phyloP scores from a whole-genome alignment of 192 early-diverging fungal genomes.

The Gonapodya prolifera region DNA sequence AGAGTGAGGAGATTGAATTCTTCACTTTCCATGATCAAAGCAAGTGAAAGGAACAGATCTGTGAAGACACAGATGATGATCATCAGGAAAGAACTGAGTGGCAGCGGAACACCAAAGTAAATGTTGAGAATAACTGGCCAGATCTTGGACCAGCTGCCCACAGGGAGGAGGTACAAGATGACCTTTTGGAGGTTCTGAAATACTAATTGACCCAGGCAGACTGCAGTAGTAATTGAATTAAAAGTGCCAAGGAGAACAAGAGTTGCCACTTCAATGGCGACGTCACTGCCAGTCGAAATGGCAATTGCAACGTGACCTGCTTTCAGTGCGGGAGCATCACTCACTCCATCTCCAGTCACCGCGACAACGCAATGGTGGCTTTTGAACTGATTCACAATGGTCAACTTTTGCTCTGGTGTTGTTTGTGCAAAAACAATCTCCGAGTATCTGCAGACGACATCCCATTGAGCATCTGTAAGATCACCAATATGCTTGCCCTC shows the following conservation, averaged over 20 bases:
- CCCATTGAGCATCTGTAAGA: conserved; percentile 39
- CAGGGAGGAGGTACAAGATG: conserved; percentile 32
- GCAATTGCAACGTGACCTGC: conserved; percentile 78
- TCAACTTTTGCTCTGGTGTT: conserved; percentile 74
- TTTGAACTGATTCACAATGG: conserved; percentile 42
- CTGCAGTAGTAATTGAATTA: conserved; percentile 52
- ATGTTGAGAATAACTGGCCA: conserved; percentile 63
- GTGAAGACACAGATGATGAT: conserved; percentile 27
- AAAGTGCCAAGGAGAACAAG: conserved; percentile 40
- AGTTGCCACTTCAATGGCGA: conserved; percentile 37
- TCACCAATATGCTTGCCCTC: background rate
- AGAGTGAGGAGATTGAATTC: conserved; percentile 59
- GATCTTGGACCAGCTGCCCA: conserved; percentile 52
- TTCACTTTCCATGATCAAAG: conserved; percentile 62
- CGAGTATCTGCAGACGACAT: conserved; percentile 42
- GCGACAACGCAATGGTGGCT: conserved; percentile 47
- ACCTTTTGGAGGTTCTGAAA: conserved; percentile 78
- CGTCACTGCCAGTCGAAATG: conserved; percentile 70
- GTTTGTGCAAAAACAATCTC: conserved; percentile 82
- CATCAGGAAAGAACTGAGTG: conserved; percentile 20
- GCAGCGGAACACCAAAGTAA: conserved; percentile 66
- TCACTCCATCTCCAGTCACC: conserved; percentile 14
- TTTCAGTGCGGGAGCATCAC: conserved; percentile 32
- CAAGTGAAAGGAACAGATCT: conserved; percentile 46
- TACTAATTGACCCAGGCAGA: conserved; percentile 65